These are phyloP conservation scores for Chimonanthus praecox DNA, from an alignment of 164 flowering plant species.

Conservation along the genomic window DNA sequence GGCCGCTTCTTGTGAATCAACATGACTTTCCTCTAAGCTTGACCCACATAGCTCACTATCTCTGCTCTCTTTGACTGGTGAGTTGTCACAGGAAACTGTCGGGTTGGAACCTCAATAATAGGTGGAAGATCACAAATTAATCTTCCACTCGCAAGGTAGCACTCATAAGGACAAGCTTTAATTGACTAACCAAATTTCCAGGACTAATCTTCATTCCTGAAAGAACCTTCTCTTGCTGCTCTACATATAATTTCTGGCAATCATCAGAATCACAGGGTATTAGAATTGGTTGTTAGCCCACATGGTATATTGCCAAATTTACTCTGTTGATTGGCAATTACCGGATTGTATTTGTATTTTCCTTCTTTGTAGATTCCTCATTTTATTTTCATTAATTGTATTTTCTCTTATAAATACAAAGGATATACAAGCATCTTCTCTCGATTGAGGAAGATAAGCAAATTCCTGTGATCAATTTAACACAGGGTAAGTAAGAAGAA, in stretches of 20 bases:
- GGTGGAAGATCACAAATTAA: slow-evolving; percentile 72
- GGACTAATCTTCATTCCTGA: slow-evolving; percentile 40
- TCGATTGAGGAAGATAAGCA: too few relatives aligned
- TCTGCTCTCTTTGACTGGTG: slow-evolving; percentile 89
- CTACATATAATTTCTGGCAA: slow-evolving; percentile 45
- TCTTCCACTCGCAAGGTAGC: slow-evolving; percentile 92
- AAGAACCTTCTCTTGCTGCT: slow-evolving; percentile 50
- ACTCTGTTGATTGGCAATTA: too few relatives aligned
- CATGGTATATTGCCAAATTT: too few relatives aligned
- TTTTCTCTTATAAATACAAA: too few relatives aligned
- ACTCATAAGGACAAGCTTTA: slow-evolving; percentile 94
- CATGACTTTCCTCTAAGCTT: slow-evolving; percentile 84
- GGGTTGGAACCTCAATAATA: slow-evolving; percentile 73
- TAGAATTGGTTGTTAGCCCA: too few relatives aligned
- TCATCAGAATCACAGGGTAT: slow-evolving; percentile 4
- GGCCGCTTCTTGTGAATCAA: slow-evolving; percentile 87
- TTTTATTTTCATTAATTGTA: too few relatives aligned
- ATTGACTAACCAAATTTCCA: slow-evolving; percentile 44
- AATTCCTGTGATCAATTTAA: too few relatives aligned
- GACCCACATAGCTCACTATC: slow-evolving; percentile 72
- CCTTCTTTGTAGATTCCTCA: too few relatives aligned
- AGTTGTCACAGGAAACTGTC: slow-evolving; percentile 74
- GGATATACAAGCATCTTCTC: too few relatives aligned
- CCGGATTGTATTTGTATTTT: too few relatives aligned
- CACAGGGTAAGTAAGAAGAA: too few relatives aligned